A percentile compares a stretch with the other conserved stretches of the same genome.
These are phyloP conservation scores for Beauveria brongniartii DNA, from an alignment of 2,329 filamentous ascomycete species.

Conservation along the genomic window DNA sequence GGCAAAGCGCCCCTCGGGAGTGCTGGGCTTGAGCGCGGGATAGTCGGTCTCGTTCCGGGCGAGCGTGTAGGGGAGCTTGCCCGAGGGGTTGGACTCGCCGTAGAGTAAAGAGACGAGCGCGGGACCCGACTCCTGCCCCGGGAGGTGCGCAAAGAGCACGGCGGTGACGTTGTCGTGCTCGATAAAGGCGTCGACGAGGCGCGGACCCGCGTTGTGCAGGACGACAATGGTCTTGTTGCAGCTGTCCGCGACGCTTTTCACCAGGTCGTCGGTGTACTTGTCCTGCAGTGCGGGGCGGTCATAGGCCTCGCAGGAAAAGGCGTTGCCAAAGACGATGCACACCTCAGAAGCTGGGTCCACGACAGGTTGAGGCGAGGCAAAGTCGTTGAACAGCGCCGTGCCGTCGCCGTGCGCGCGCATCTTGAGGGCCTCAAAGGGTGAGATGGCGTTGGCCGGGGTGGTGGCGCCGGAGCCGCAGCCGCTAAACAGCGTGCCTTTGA, in stretches of 20 bases:
- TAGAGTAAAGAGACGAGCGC: slow-evolving; percentile 50
- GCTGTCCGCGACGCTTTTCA: slow-evolving; percentile 47
- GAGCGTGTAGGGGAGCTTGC: slow-evolving; percentile 54
- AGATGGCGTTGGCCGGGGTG: slow-evolving; percentile 37
- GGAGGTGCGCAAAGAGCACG: slow-evolving; percentile 55
- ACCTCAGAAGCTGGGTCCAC: slow-evolving; percentile 48
- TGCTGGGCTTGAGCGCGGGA: slow-evolving; percentile 32
- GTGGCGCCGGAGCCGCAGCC: slow-evolving; percentile 43
- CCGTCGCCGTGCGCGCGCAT: slow-evolving; percentile 45
- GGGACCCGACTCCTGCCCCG: slow-evolving; percentile 54
- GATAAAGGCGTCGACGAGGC: slow-evolving; percentile 52
- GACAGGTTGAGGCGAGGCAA: slow-evolving; percentile 36
- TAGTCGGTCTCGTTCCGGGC: slow-evolving; percentile 50
- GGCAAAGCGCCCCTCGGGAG: slow-evolving; percentile 42
- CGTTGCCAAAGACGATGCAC: slow-evolving; percentile 61
- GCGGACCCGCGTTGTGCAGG: slow-evolving; percentile 55
- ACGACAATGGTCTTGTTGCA: slow-evolving; percentile 58
- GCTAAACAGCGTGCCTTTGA: slow-evolving; percentile 28
- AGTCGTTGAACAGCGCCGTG: slow-evolving; percentile 53
- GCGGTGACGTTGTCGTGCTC: slow-evolving; percentile 57
- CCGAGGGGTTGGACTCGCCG: slow-evolving; percentile 47
- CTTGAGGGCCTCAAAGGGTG: slow-evolving; percentile 48
- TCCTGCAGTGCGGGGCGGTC: slow-evolving; percentile 56
- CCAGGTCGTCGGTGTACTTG: slow-evolving; percentile 52
- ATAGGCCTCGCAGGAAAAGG: slow-evolving; percentile 65